Percentiles rank a stretch among this genome's conserved stretches.
Evolutionary conservation across 1,139 yeast genomes (phyloP).

Genomic region (Hansenula sp.): DNA sequence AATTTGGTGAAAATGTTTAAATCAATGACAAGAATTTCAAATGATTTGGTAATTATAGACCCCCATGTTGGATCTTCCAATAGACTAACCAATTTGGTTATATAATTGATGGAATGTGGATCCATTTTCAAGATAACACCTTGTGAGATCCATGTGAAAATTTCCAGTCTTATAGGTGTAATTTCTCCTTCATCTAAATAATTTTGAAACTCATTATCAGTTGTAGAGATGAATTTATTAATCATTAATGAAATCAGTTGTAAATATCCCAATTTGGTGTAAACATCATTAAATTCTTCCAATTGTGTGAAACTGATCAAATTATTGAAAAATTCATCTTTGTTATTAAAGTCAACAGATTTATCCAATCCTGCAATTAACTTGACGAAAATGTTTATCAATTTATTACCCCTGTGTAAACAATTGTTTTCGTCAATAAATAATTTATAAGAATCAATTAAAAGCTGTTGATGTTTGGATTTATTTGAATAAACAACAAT

Average conservation of each 20-base stretch:
- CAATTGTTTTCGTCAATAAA: conserved; percentile 29
- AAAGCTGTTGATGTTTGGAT: conserved; percentile 28
- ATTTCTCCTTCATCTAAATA: background rate
- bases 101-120: conserved; percentile 35
- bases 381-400: conserved; percentile 45
- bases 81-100: conserved; percentile 33
- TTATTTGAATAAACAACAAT: conserved; percentile 25
- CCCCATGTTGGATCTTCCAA: conserved; percentile 32
- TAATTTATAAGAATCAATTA: conserved; percentile 30
- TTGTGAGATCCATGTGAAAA: conserved; percentile 65
- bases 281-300: conserved; percentile 18
- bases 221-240: conserved; percentile 45
- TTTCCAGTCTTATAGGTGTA: conserved; percentile 37
- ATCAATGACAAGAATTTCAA: conserved; percentile 66
- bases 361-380: conserved; percentile 49
- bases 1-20: conserved; percentile 54
- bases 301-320: background rate
- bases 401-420: conserved; percentile 32
- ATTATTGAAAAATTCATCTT: conserved; percentile 8
- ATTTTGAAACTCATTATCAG: background rate
- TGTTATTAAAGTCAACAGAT: conserved; percentile 15
- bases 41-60: conserved; percentile 40
- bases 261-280: conserved; percentile 51
- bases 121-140: conserved; percentile 64
- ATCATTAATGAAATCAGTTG: conserved; percentile 53